Evolutionary conservation across 768 basidiomycete genomes (phyloP), one percentile per base, ranked within the genome.

Genomic region (Tricholomella constricta): DNA sequence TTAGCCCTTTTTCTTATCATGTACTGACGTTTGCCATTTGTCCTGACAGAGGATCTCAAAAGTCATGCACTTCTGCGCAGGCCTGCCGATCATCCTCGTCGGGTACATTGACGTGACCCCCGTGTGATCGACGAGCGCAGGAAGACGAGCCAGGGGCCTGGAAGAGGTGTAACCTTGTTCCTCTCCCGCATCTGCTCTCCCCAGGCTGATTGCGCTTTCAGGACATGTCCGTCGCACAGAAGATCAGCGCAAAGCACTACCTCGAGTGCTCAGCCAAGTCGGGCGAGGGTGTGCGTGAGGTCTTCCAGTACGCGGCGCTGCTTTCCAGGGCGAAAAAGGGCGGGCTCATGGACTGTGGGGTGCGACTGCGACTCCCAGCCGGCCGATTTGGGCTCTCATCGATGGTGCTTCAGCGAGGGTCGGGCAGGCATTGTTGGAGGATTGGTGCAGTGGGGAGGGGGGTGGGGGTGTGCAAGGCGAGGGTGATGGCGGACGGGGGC

Each of bases 261-360:
- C 86, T 99, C 47, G 97, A 99, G 72, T 99, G 97, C 72, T 95
- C 93, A 48, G 94, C 94, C 69, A 89, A 88, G 80, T 87, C 93
- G 14, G 94, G 95, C 54, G 94, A 98, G 73, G 95, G 96, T 62
- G 96, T 99, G 43, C 87, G 91, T 57, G 95, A 98, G 73, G 96
- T 99, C 40, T 99, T 99, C 85, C 94, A 98, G 75, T 91, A 89
- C 62, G 97, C 97, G 48, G 95, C 96, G 23, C 83, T 98, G 32
- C 80, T 94, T 56, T 62, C 63, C 29, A 49, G 63, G 34, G 51
- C 56, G 23, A 61, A 59, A 54, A 62, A 58, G 45, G 41, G 53
- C 43, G 51, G 56, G n/a, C n/a, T n/a, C n/a, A n/a, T n/a, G n/a
- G n/a, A n/a, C n/a, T n/a, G n/a, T n/a, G n/a, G n/a, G n/a, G n/a